These are phyloP conservation scores for Mucor irregularis DNA, from an alignment of 371 early-diverging fungal species.

Conservation along the genomic window DNA sequence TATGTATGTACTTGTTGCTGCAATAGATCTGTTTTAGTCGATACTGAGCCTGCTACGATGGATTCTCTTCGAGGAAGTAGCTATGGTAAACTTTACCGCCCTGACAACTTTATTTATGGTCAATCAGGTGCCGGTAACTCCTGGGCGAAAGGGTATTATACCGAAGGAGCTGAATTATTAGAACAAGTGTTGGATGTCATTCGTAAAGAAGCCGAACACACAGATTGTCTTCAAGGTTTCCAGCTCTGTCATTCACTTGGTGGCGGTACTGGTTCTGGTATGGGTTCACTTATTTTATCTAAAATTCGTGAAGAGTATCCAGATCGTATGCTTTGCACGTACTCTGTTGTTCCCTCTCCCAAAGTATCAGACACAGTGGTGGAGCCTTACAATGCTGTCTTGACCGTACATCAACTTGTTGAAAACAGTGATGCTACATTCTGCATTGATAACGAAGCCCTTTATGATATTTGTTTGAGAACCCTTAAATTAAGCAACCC, in stretches of 20 bases:
- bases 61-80: conserved; percentile 83
- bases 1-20: not conserved
- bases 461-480: conserved; percentile 86
- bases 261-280: conserved; percentile 79
- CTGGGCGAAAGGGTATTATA: conserved; percentile 94
- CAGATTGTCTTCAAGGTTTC: conserved; percentile 89
- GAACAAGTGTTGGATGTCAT: conserved; percentile 82
- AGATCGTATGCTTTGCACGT: conserved; percentile 91
- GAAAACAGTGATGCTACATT: conserved; percentile 96
- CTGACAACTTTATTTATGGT: conserved; percentile 88
- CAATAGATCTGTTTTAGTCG: conserved; percentile 94
- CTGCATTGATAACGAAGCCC: conserved; percentile 98
- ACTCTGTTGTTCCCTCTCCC: conserved; percentile 92
- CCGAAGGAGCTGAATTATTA: conserved; percentile 89
- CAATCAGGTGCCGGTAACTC: conserved; percentile 92
- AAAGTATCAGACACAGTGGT: conserved; percentile 85
- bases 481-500: conserved; percentile 85
- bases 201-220: conserved; percentile 83
- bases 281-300: conserved; percentile 59
- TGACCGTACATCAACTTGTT: conserved; percentile 86
- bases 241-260: conserved; percentile 88
- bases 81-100: conserved; percentile 77
- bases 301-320: conserved; percentile 94
- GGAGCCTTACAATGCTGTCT: conserved; percentile 93
- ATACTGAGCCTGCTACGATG: conserved; percentile 99